A percentile compares a stretch with the other conserved stretches of the same genome.
Conservation (phyloP, 257 asterid species). For the Primulina tabacum region DNA sequence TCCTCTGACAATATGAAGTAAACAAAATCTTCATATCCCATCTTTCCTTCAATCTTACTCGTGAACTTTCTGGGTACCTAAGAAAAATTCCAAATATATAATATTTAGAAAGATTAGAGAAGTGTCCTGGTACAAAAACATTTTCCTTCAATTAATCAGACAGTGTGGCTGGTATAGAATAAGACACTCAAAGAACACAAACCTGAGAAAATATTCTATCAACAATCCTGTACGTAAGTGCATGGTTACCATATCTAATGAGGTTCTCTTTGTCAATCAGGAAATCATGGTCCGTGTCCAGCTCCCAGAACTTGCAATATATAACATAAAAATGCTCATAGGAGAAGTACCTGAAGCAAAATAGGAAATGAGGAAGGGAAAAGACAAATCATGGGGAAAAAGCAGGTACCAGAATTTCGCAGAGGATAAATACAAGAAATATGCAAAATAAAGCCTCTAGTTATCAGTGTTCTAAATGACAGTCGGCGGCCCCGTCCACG, state of each 20-base stretch:
- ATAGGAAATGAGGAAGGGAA: slow-evolving; percentile 19
- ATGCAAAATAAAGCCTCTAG: slow-evolving; percentile 4
- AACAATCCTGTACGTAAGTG: slow-evolving; percentile 98
- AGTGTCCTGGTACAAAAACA: slow-evolving; percentile 21
- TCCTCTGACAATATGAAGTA: slow-evolving; percentile 98
- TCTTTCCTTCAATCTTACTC: slow-evolving; percentile 97
- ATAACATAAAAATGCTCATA: slow-evolving; percentile 98
- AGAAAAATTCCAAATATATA: slow-evolving; percentile 29
- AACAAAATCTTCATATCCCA: slow-evolving; percentile 99
- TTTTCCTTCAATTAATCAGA: slow-evolving; percentile 25
- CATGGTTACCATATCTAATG: slow-evolving; percentile 97
- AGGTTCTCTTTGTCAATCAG: slow-evolving; percentile 96
- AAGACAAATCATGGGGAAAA: not conserved
- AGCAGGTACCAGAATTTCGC: not conserved
- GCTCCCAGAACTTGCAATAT: slow-evolving; percentile 99
- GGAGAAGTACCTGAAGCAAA: slow-evolving; percentile 85
- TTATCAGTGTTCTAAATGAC: too few species aligned
- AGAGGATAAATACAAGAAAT: not conserved
- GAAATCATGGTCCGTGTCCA: slow-evolving; percentile 97
- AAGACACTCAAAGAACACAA: slow-evolving; percentile 31
- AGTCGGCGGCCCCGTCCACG: too few species aligned
- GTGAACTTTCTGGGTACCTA: slow-evolving; percentile 98
- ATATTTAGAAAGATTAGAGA: slow-evolving; percentile 19
- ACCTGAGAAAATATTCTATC: slow-evolving; percentile 99
- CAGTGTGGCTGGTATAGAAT: slow-evolving; percentile 21